Conservation (phyloP, 371 early-diverging fungal genomes). For the Zychaea mexicana region DNA sequence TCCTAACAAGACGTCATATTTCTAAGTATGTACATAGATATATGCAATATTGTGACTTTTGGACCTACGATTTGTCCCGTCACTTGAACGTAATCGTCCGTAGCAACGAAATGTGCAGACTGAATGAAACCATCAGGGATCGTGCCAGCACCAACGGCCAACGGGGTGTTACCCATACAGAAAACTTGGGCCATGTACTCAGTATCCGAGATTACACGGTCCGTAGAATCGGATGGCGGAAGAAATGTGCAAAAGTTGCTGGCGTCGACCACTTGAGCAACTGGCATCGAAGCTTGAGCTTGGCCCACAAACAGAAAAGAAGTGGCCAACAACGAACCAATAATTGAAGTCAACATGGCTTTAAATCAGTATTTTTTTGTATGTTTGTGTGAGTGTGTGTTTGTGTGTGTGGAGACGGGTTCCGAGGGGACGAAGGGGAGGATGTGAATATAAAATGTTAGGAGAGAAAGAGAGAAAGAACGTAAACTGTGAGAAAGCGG, state of each 20-base stretch:
- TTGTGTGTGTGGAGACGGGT: not conserved
- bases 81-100: conserved; percentile 52
- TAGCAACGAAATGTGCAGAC: conserved; percentile 50
- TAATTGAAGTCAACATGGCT: conserved; percentile 1
- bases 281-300: conserved; percentile 14
- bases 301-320: conserved; percentile 22
- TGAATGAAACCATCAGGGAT: conserved; percentile 53
- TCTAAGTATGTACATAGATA: no score
- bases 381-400: no score
- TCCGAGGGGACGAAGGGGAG: not conserved
- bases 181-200: conserved; percentile 50
- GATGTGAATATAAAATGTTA: not conserved
- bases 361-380: no score
- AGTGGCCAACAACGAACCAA: conserved; percentile 2
- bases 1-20: no score
- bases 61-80: not conserved
- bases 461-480: not conserved
- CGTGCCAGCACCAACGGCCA: conserved; percentile 42
- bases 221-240: conserved; percentile 43
- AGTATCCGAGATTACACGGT: conserved; percentile 47
- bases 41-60: no score
- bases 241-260: conserved; percentile 56
- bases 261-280: conserved; percentile 37
- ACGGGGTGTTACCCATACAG: conserved; percentile 49
- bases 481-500: not conserved